Base-by-base conservation (phyloP, 2,329 filamentous ascomycete genomes). In the Diaporthe ampelina region DNA sequence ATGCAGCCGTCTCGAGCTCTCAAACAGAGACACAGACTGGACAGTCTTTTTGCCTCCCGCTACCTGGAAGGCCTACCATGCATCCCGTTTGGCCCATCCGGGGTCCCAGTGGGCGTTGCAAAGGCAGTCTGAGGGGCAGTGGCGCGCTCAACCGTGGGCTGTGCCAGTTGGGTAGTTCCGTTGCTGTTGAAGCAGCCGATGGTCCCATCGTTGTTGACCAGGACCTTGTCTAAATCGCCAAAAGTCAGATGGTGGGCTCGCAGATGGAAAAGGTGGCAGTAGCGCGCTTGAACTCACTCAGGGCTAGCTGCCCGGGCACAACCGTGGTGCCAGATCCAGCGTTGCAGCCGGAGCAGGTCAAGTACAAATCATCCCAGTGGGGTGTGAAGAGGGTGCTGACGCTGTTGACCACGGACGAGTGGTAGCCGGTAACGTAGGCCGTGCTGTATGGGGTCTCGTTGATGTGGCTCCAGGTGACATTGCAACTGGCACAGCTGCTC, bases 161-260 rank as follows among this genome's bases (percentile, higher is more conserved):
- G 26, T 45, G 69, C 57, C 13, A 9, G 15, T 45, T 71, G 69
- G 24, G 56, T 43, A 24, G 69, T 35, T 9, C 84, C 84, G 15
- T 79, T 69, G 43, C 80, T 79, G 48, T 78, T 78, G 74, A 82
- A 85, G 78, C 84, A 86, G 21, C 82, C 83, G 65, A 84, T 76
- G n/a, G 76, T 76, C 7, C 84, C 84, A 56, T 85, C 77, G 10
- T 79, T 78, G 72, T 85, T 82, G 77, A 80, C 82, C 37, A 86
- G 72, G 24, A 84, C 67, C 7, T 77, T 77, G 75, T 85, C 84
- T 85, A 43, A 32, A 32, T 45, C 8, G 21, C 40, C 19, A 24
- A 19, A 15, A 52, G 56, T 71, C 45, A 71, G 56, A 29, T 29
- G 10, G 17, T 43, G 29, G 3, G 4, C 4, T 32, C 11, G 9